Base-by-base conservation (phyloP, 2,329 filamentous ascomycete genomes). In the Mollisia scopiformis region DNA sequence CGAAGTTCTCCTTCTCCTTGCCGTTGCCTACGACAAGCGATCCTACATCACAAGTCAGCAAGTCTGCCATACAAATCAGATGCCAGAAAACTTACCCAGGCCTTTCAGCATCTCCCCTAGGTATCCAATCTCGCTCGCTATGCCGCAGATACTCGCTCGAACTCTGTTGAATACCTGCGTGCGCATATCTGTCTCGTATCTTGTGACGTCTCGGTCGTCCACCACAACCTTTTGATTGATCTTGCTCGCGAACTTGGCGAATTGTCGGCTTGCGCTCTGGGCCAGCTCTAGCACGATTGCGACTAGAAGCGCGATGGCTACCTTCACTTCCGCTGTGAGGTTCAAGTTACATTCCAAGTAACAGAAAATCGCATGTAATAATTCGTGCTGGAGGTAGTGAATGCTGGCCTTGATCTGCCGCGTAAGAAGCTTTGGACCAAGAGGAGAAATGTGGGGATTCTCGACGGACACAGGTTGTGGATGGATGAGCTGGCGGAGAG, bases 341-440 rank as follows among this genome's bases (percentile, higher is more conserved):
- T 43, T 19, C n/a, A 43, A 43, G n/a, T 5, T 3, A 10, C n/a
- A 43, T 2, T 2, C n/a, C 1, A 43, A 21, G 39, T 59, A 28
- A 55, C 11, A 28, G 23, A 49, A 55, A n/a, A 59, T 16, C 19
- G 13, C 30, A 1, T 43, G 13, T 25, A 59, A 54, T 2, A 59
- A 25, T 14, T 59, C 10, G 13, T 49, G 39, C 39, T 55, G 57
- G 13, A 59, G 35, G 54, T 54, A 19, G 49, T 47, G 37, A 37
- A 59, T 59, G 37, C 49, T 54, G 16, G 37, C 37, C 49, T 59
- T 59, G 14, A 59, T 54, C 47, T 59, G 57, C 19, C 57, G 49
- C 21, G 49, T 47, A 11, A 59, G 31, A 2, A 59, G 49, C 31
- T 46, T 53, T 33, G 57, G 57, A 6, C 33, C 50, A 49, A 10